Conservation (phyloP, 2,329 filamentous ascomycete genomes). For the Trichoderma simmonsii region DNA sequence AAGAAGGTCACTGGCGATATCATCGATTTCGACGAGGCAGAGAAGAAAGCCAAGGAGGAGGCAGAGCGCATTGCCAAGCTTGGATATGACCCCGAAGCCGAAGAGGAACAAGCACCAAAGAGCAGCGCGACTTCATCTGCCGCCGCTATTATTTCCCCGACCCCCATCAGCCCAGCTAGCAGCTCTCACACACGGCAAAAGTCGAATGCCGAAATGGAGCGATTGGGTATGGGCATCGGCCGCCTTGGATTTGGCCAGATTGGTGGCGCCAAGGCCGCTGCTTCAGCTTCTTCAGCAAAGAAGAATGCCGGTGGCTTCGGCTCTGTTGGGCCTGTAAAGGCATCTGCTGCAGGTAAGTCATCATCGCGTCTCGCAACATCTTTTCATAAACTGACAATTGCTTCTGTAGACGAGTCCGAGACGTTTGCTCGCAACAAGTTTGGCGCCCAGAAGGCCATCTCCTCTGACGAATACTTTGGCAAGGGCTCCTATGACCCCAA, state of each 20-base stretch:
- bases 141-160: constrained; percentile 66
- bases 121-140: constrained; percentile 49
- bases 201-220: constrained; percentile 76
- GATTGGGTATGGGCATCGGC: constrained; percentile 83
- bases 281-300: constrained; percentile 50
- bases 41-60: constrained; percentile 96
- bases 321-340: constrained; percentile 72
- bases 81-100: constrained; percentile 91
- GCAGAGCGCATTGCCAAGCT: constrained; percentile 93
- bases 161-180: constrained; percentile 68
- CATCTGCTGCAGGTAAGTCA: constrained; percentile 61
- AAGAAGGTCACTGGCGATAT: constrained; percentile 82
- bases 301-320: constrained; percentile 86
- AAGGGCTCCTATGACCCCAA: constrained; percentile 80
- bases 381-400: not conserved
- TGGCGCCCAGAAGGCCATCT: constrained; percentile 89
- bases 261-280: constrained; percentile 58
- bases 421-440: constrained; percentile 86
- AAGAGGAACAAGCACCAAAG: constrained; percentile 53
- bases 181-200: constrained; percentile 56
- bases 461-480: constrained; percentile 97
- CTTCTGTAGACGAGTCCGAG: constrained; percentile 64
- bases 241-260: constrained; percentile 87
- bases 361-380: not conserved
- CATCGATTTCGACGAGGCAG: constrained; percentile 95